A percentile compares a stretch with the other conserved stretches of the same genome.
These are phyloP conservation scores for Globisporangium sylvaticum DNA, from an alignment of 352 stramenopile genomes.

Conservation along the genomic window DNA sequence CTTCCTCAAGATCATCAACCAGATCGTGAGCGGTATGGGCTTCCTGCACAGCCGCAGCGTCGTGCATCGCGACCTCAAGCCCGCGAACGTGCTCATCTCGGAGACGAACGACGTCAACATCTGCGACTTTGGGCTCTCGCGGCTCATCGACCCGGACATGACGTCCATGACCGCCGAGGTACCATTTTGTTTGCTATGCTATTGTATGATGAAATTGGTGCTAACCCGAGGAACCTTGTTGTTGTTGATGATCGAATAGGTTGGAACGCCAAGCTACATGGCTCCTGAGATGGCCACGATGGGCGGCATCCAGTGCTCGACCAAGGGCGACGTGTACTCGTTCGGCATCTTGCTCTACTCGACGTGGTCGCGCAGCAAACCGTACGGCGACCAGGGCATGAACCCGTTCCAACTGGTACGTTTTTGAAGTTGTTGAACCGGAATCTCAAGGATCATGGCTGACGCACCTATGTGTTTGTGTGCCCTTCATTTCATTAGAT, in stretches of 20 bases:
- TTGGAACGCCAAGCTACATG: slow-evolving; percentile 89
- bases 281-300: slow-evolving; percentile 89
- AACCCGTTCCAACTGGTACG: slow-evolving; percentile 86
- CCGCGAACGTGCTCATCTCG: slow-evolving; percentile 92
- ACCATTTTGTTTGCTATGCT: not conserved
- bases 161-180: slow-evolving; percentile 85
- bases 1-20: slow-evolving; percentile 85
- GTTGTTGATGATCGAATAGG: slow-evolving; percentile 19
- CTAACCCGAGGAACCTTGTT: not conserved
- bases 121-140: slow-evolving; percentile 92
- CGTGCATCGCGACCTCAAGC: slow-evolving; percentile 90
- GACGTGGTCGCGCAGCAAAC: slow-evolving; percentile 84
- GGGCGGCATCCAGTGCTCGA: slow-evolving; percentile 83
- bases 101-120: slow-evolving; percentile 91
- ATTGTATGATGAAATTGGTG: not conserved
- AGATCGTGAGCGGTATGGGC: slow-evolving; percentile 88
- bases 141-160: slow-evolving; percentile 80
- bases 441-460: not conserved
- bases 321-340: slow-evolving; percentile 85
- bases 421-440: not conserved
- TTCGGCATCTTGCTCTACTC: slow-evolving; percentile 86
- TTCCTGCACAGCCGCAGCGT: slow-evolving; percentile 89
- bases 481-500: slow-evolving; percentile 36
- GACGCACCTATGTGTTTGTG: slow-evolving; percentile 7
- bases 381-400: slow-evolving; percentile 88